Base-by-base conservation (phyloP, 129 eudicot genomes). In the Glebionis coronaria region DNA sequence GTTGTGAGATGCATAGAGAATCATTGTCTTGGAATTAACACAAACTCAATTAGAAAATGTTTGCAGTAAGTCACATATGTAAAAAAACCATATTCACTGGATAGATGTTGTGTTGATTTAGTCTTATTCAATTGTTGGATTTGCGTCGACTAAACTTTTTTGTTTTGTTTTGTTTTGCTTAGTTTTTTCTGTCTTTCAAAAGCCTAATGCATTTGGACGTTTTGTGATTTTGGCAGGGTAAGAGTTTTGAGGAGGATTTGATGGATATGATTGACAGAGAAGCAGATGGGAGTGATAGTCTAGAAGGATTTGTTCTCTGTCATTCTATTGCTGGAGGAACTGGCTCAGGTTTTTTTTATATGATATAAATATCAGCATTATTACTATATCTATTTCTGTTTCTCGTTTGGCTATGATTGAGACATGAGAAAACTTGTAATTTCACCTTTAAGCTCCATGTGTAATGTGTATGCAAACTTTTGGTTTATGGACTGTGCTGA, bases 191-290 rank as follows among this genome's bases (percentile, higher is more conserved):
- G 14, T 35, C 49, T 9, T 4, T 2, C 42, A 15, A 53, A 20
- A 25, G 20, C 20, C 47, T 2, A 3, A 23, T 25, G 11, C 13
- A 9, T 28, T 42, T 9, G 16, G 2, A 21, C 4, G 28, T n/a
- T 56, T 56, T 4, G 15, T 53, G 74, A 20, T 67, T 29, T 45
- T 51, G 55, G 61, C 82, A 93, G 97, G 99, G 99, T 14, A 87
- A 94, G 83, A 81, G 72, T 79, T 89, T 89, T 56, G 97, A 94
- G 81, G 99, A 94, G 85, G 97, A 94, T 68, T 53, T 94, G 55
- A 89, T 94, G 97, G 99, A 94, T 73, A 94, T 90, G 99, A 94
- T 94, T 77, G 99, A 94, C 72, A 81, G 99, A 84, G 99, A 94
- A 74, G 99, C 99, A 51, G 97, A 94, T 83, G 99, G 99, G 77